Evolutionary conservation across 305 asterid species (phyloP).

Genomic region (Fraxinus paxiana): DNA sequence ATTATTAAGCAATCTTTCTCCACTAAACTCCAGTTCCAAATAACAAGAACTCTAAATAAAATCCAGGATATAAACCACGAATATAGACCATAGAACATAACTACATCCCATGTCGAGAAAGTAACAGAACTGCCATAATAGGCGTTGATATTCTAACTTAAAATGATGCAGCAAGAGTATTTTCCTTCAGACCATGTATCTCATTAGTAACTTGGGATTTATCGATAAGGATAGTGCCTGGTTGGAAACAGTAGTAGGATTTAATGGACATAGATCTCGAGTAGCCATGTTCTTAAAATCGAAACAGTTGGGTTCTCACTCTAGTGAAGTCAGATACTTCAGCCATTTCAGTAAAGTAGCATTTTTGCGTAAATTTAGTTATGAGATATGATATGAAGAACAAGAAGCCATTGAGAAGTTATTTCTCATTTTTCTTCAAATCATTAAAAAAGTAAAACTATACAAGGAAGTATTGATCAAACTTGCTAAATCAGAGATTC

Average conservation of each 20-base stretch:
- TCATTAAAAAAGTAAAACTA: background rate
- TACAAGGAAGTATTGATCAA: background rate
- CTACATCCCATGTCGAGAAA: background rate
- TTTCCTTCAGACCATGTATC: background rate
- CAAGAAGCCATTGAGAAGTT: background rate
- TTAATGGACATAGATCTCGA: background rate
- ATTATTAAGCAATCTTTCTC: background rate
- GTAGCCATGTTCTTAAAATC: background rate
- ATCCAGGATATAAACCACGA: background rate
- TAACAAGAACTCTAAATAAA: background rate
- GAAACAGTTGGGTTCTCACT: background rate
- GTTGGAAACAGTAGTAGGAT: background rate
- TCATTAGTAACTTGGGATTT: background rate
- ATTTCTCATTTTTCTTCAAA: background rate
- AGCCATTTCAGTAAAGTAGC: background rate
- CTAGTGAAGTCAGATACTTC: background rate
- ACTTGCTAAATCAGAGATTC: background rate
- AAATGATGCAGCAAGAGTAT: background rate
- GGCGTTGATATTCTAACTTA: background rate
- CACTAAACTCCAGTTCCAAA: background rate
- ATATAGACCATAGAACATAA: background rate
- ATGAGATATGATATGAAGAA: background rate
- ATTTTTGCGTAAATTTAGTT: background rate
- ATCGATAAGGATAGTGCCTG: background rate
- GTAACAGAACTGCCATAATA: background rate